These are phyloP conservation scores for Lentinula boryana DNA, from an alignment of 768 basidiomycete species.

Conservation along the genomic window DNA sequence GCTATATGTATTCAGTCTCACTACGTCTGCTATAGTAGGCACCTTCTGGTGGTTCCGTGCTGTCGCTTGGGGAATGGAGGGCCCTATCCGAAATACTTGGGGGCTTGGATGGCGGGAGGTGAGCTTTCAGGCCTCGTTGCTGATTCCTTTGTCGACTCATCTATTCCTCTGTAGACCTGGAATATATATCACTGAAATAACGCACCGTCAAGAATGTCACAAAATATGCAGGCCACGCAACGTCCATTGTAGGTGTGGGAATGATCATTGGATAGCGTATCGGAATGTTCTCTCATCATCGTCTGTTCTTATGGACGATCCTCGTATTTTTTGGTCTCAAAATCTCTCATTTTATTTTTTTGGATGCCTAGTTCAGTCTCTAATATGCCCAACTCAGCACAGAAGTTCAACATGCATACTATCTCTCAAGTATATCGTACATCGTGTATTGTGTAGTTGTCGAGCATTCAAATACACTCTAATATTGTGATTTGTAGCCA, in stretches of 20 bases:
- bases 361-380: not conserved
- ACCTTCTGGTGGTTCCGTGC: conserved; percentile 95
- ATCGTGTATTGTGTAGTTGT: not conserved
- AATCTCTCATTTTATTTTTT: not conserved
- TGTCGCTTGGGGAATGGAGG: conserved; percentile 88
- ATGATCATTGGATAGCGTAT: not conserved
- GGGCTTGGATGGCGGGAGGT: conserved; percentile 77
- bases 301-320: not conserved
- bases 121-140: conserved; percentile 5
- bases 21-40: conserved; percentile 53
- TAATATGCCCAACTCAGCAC: not conserved
- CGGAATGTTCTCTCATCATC: not conserved
- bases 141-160: not conserved
- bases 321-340: not conserved
- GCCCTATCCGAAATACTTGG: conserved; percentile 74
- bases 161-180: conserved; percentile 19
- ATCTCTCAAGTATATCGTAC: not conserved
- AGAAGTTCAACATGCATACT: not conserved
- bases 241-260: not conserved
- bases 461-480: not conserved
- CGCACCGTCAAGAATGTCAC: too few relatives aligned
- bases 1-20: conserved; percentile 60
- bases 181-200: conserved; percentile 19
- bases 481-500: not conserved
- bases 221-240: not conserved